These are phyloP conservation scores for Leishmania arabica DNA, from an alignment of 208 protist species.

Conservation along the genomic window DNA sequence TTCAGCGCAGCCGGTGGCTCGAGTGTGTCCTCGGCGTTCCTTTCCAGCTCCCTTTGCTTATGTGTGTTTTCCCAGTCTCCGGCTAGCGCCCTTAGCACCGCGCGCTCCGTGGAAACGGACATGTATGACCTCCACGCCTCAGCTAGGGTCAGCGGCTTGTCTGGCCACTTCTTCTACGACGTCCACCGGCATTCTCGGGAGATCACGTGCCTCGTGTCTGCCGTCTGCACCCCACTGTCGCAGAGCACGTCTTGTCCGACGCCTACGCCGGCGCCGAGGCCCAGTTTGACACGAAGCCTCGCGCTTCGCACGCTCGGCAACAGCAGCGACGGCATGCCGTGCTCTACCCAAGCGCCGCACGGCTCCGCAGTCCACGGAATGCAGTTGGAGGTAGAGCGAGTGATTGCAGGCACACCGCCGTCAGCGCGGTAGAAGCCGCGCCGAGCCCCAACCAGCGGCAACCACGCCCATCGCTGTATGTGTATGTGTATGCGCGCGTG, in stretches of 20 bases:
- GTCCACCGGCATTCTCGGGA: not conserved
- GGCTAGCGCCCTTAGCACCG: constrained; percentile 7
- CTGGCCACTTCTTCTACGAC: constrained; percentile 6
- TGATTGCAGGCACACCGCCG: not conserved
- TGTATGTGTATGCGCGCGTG: not conserved
- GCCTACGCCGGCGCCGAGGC: constrained; percentile 5
- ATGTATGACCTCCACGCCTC: not conserved
- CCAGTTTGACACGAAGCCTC: not conserved
- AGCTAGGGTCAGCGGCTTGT: not conserved
- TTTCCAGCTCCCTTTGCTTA: constrained; percentile 24
- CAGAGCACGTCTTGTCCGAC: constrained; percentile 2
- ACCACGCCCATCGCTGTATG: not conserved
- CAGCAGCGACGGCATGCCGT: not conserved
- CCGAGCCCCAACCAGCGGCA: not conserved
- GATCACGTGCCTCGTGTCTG: not conserved
- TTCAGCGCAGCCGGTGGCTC: not conserved
- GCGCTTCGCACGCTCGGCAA: not conserved
- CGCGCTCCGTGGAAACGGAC: constrained; percentile 3
- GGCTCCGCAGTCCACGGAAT: not conserved
- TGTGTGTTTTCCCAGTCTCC: constrained; percentile 6
- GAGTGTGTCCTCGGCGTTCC: constrained; percentile 23
- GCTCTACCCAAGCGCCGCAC: not conserved
- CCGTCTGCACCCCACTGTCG: not conserved
- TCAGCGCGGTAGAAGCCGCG: not conserved
- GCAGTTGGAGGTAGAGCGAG: not conserved